Base-by-base conservation (phyloP, 305 asterid species). In the Fraxinus dipetala region DNA sequence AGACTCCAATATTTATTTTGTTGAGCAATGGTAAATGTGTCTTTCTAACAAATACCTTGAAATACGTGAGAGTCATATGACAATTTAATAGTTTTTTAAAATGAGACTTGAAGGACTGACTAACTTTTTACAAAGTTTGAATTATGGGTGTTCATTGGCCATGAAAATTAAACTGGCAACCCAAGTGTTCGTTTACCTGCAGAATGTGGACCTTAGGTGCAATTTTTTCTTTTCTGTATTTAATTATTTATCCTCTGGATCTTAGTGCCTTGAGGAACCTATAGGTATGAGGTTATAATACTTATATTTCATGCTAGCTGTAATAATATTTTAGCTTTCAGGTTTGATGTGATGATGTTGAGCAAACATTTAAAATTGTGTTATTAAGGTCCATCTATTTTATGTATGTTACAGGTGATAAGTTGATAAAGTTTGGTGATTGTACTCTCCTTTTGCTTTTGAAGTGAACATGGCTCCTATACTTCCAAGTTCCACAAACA, bases 391-490 rank as follows among this genome's bases (percentile, higher is more conserved):
- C 75, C 75, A 30, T 18, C 1, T 69, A 31, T 69, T 67, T 69
- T 69, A 69, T 40, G 14, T 72, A 38, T 79, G 59, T 81, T 61
- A 77, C 89, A 88, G 93, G 91, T 85, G 86, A 81, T 79, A 78
- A 78, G 78, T 78, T 84, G 81, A 83, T 79, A 94, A 82, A 78
- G 84, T 79, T 84, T 72, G 80, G 86, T 82, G 86, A 89, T 78
- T 67, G 34, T 48, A 75, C 84, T 76, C 54, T 77, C 63, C 73
- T 72, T 84, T 31, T 83, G 79, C 75, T 16, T 59, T 82, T 82
- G 81, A 84, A 86, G 65, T 79, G 77, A 83, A 81, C 83, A 91
- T 95, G 98, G 88, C 94, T 85, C 91, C 92, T 38, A 84, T 88
- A 54, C 82, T 86, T 83, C 87, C 95, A 11, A 90, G 81, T 87